Percentiles rank a stretch among this genome's conserved stretches.
Evolutionary conservation across 257 asterid species (phyloP).

Genomic region (Solanum piurae): DNA sequence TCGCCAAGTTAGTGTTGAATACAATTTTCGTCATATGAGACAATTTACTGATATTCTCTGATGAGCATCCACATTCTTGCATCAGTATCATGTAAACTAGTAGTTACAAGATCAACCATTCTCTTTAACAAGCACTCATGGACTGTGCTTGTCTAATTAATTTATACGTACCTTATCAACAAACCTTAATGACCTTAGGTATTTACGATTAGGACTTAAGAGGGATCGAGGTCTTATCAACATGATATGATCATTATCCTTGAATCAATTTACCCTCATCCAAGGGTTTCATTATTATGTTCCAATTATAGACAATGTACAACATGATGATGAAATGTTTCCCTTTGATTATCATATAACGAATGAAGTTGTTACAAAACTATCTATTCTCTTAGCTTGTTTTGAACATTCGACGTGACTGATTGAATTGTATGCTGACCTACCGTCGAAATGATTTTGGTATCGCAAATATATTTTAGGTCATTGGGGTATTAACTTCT

Average conservation of each 20-base stretch:
- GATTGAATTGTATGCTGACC: background rate
- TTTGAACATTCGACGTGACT: background rate
- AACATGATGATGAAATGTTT: background rate
- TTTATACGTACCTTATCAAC: background rate
- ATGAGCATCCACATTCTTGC: too few species aligned
- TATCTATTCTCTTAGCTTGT: background rate
- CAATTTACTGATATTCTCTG: too few species aligned
- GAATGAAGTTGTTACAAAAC: background rate
- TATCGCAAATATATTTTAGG: background rate
- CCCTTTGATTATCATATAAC: background rate
- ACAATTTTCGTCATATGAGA: too few species aligned
- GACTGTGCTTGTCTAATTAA: too few species aligned
- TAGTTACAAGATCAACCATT: too few species aligned
- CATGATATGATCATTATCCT: background rate
- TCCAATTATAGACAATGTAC: background rate
- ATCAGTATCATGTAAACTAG: too few species aligned
- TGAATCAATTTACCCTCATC: background rate
- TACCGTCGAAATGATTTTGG: background rate
- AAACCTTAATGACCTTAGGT: background rate
- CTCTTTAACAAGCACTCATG: too few species aligned
- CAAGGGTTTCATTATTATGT: background rate
- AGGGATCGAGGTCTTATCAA: background rate
- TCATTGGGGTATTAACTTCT: background rate
- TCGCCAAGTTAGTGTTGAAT: too few species aligned
- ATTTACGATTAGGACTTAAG: background rate